These are phyloP conservation scores for Chlorella sp. DNA, from an alignment of 139 green algal genomes.

Conservation along the genomic window DNA sequence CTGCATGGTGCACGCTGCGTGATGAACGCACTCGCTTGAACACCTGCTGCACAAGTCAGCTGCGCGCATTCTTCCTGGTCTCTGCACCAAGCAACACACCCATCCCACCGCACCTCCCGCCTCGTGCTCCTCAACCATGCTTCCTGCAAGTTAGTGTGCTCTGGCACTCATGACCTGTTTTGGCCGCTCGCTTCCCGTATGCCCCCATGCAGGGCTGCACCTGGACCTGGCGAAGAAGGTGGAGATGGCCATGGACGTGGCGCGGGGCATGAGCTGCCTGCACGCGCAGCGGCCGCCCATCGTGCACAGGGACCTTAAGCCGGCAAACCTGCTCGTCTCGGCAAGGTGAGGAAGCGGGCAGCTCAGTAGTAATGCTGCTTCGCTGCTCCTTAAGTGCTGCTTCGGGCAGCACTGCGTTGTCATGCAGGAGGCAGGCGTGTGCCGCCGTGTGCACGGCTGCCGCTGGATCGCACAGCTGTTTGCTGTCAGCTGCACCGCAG, in stretches of 20 bases:
- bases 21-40: no score
- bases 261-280: constrained; percentile 49
- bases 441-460: no score
- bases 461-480: no score
- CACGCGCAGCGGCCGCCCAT: constrained; percentile 47
- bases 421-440: no score
- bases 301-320: constrained; percentile 52
- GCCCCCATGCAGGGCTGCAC: constrained; percentile 11
- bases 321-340: constrained; percentile 53
- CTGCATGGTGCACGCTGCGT: no score
- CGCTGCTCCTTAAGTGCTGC: no score
- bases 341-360: no score
- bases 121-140: background rate
- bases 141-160: background rate
- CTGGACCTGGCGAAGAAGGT: constrained; percentile 32
- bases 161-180: background rate
- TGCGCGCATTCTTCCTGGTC: background rate
- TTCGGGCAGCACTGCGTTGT: no score
- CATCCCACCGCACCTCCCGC: background rate
- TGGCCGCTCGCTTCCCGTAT: background rate
- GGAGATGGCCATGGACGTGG: constrained; percentile 51
- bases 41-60: background rate
- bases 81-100: background rate
- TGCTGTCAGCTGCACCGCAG: no score
- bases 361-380: no score